Percentiles rank a stretch among this genome's conserved stretches.
These are phyloP conservation scores for Fusarium lateritium DNA, from an alignment of 2,329 filamentous ascomycete genomes.

Conservation along the genomic window DNA sequence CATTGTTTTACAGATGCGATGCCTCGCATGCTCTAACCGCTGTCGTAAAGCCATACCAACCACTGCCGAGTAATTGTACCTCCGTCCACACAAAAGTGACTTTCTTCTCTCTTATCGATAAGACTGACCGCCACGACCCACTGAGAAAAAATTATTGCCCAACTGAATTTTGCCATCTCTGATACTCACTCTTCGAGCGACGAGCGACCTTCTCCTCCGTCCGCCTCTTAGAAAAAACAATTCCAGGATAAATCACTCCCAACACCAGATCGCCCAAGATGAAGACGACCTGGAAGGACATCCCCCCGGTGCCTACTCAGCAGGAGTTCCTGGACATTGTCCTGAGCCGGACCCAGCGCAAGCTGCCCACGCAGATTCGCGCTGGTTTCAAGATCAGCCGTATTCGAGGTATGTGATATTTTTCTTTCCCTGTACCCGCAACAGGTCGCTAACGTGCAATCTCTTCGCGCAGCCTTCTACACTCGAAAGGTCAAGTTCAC, in stretches of 20 bases:
- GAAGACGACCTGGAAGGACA: conserved; percentile 80
- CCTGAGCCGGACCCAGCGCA: conserved; percentile 90
- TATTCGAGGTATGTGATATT: conserved; percentile 73
- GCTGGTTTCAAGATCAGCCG: conserved; percentile 94
- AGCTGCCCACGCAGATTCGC: conserved; percentile 94
- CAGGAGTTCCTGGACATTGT: conserved; percentile 99
- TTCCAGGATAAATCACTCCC: conserved; percentile 15
- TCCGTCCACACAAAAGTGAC: conserved; percentile 38
- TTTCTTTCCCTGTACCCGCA: background rate
- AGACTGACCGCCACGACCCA: conserved; percentile 42
- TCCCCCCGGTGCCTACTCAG: conserved; percentile 89
- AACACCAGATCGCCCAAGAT: conserved; percentile 60
- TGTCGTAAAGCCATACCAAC: background rate
- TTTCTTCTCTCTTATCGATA: conserved; percentile 35
- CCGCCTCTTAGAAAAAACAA: conserved; percentile 22
- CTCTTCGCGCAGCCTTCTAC: conserved; percentile 79
- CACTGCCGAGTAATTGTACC: background rate
- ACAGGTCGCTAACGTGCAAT: conserved; percentile 26
- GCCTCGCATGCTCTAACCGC: background rate
- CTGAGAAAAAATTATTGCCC: conserved; percentile 56
- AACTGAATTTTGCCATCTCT: conserved; percentile 45
- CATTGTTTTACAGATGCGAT: background rate
- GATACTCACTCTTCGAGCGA: conserved; percentile 38
- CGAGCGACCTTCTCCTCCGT: conserved; percentile 39
- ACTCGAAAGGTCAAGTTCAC: conserved; percentile 99